Conservation (phyloP, 805 yeast genomes). For the Metschnikowia gruessii region DNA sequence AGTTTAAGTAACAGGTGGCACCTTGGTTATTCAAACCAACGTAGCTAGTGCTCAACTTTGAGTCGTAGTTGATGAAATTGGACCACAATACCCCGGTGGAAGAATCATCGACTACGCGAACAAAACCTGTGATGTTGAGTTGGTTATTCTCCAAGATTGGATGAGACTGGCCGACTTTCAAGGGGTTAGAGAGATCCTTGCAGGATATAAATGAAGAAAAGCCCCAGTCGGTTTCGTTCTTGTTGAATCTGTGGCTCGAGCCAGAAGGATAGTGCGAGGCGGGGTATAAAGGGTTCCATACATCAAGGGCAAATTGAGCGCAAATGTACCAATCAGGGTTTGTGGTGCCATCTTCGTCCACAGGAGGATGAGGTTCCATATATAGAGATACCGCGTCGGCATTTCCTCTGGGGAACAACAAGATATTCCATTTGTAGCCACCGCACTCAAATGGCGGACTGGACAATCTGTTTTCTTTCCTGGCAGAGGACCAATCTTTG, state of each 20-base stretch:
- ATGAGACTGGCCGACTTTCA: constrained; percentile 23
- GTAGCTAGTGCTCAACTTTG: constrained; percentile 82
- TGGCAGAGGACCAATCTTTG: constrained; percentile 41
- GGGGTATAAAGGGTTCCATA: constrained; percentile 79
- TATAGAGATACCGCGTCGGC: constrained; percentile 63
- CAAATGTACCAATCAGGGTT: constrained; percentile 74
- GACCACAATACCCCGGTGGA: constrained; percentile 94
- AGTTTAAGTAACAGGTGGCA: constrained; percentile 95
- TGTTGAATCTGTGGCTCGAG: constrained; percentile 76
- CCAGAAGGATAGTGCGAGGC: constrained; percentile 54
- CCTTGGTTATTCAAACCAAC: constrained; percentile 96
- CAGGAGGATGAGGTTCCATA: constrained; percentile 66
- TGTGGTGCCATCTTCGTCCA: constrained; percentile 24
- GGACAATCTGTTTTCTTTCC: constrained; percentile 45
- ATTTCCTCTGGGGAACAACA: constrained; percentile 78
- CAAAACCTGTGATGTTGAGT: constrained; percentile 71
- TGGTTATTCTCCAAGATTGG: constrained; percentile 51
- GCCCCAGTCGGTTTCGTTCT: constrained; percentile 92
- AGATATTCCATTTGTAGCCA: constrained; percentile 61
- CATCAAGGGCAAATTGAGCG: constrained; percentile 81
- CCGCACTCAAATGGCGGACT: constrained; percentile 54
- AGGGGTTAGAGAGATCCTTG: constrained; percentile 41
- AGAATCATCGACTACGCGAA: constrained; percentile 76
- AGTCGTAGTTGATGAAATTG: constrained; percentile 77
- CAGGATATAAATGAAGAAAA: constrained; percentile 62